Conservation (phyloP, 2,329 filamentous ascomycete species). For the Colletotrichum lini region DNA sequence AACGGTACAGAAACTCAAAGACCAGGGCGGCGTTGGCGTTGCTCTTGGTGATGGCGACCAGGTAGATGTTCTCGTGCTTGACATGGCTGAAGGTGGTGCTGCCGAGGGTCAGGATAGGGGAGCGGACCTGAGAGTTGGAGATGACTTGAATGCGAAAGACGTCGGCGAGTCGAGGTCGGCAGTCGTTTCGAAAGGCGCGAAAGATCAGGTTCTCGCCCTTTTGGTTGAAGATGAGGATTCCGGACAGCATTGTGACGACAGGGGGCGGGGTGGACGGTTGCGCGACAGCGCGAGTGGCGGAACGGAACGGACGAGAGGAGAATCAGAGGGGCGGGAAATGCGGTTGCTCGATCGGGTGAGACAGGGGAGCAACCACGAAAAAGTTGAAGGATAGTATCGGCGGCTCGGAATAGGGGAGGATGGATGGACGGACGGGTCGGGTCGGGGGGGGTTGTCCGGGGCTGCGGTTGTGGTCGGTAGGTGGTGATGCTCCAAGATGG, state of each 20-base stretch:
- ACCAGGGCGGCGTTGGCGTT: conserved; percentile 98
- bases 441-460: background rate
- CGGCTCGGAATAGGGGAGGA: background rate
- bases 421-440: too few relatives aligned
- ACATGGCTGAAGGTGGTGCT: conserved; percentile 99
- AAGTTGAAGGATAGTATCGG: background rate
- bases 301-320: conserved; percentile 2
- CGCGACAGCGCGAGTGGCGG: conserved; percentile 5
- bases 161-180: conserved; percentile 95
- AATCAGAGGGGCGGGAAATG: background rate
- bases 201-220: conserved; percentile 99
- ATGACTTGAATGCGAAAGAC: conserved; percentile 99
- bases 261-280: background rate
- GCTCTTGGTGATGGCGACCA: conserved; percentile 98
- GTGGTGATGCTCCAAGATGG: background rate
- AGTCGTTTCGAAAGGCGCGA: conserved; percentile 98
- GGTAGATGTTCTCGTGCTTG: conserved; percentile 98
- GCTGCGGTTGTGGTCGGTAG: background rate
- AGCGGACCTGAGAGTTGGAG: conserved; percentile 96
- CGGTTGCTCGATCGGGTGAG: background rate
- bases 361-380: background rate
- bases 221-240: conserved; percentile 98
- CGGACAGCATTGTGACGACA: conserved; percentile 83
- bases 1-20: conserved; percentile 96
- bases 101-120: conserved; percentile 95